Base-by-base conservation (phyloP, 1,139 yeast species). In the Pichia sp. region DNA sequence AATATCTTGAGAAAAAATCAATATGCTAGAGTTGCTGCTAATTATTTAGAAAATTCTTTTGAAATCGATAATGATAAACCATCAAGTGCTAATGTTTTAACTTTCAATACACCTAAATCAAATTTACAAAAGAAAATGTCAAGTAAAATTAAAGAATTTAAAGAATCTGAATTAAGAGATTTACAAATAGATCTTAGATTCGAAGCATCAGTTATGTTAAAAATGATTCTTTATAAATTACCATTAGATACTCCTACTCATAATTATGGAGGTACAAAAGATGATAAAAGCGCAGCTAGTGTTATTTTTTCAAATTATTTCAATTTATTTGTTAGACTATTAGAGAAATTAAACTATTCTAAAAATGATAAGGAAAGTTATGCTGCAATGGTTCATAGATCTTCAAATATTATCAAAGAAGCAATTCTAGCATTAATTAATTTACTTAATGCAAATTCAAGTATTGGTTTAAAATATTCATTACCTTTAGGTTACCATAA, bases 401-500 rank as follows among this genome's bases (percentile, higher is more conserved):
- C 78, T 22, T 68, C 72, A 25, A 61, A 65, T 11, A 69, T 84
- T 24, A 73, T 78, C 22, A 85, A 80, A 21, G 77, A 81, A 56
- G 78, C 83, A n/a, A 75, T 85, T 41, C 66, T 69, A 29, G 76
- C 86, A 30, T 68, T 86, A 36, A 78, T 89, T 2, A 82, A 82
- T 50, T 60, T 87, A 32, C 66, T 87, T 38, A 80, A 75, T 51
- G 73, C 84, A 10, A 88, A 87, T 55, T 78, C 82, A 3, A 88
- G 82, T 48, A 78, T 84, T 37, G 95, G 95, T 9, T 68, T 86
- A 56, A 79, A 78, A 41, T 77, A 78, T 59, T 88, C 89, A 1
- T 62, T 87, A 14, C 88, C 93, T 0, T 68, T 86, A 55, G 94
- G 95, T 0, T 83, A 78, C 53, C 87, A 86, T 52, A 74, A 73